Base-by-base conservation (phyloP, 1,284 basidiomycete species). In the Trichosporon ovoides region DNA sequence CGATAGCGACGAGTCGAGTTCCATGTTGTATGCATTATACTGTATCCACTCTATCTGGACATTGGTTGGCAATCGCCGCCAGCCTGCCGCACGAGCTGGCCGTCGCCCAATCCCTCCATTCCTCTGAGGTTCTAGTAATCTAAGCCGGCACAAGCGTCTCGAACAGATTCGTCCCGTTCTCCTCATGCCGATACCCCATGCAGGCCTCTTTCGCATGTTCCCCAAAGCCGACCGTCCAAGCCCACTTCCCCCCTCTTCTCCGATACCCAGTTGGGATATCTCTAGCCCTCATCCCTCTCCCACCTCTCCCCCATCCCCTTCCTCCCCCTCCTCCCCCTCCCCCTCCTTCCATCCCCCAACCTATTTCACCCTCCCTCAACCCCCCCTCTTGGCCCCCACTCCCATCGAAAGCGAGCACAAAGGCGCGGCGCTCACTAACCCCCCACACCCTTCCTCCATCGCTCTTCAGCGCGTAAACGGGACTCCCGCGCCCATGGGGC, bases 381-480 rank as follows among this genome's bases (percentile, higher is more conserved):
- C n/a, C n/a, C n/a, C n/a, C n/a, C n/a, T n/a, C n/a, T n/a, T n/a
- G n/a, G n/a, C n/a, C n/a, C n/a, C n/a, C n/a, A n/a, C n/a, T n/a
- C n/a, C n/a, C n/a, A n/a, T 48, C 35, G 35, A 13, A 13, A 13
- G 3, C 13, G 35, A 37, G 13, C 35, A 37, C 35, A 54, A 78
- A 77, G 13, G 68, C 70, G 16, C 75, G 56, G 14, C 57, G 60
- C 53, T 77, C 73, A 20, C 72, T 76, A 0, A 76, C 77, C 12
- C 73, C 78, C 72, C 73, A 79, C 16, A 78, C 53, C 18, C 72
- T 66, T 14, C 70, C 72, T 18, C 71, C 72, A 35, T 78, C 77
- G 2, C 67, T 70, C 38, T 61, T 58, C 3, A 79, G 50, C 3
- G 64, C 61, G 55, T 79, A 79, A 1, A 78, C 74, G 0, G 78